phyloP scores from a whole-genome alignment of 176 grass and related monocot species.

The Triticum urartu region DNA sequence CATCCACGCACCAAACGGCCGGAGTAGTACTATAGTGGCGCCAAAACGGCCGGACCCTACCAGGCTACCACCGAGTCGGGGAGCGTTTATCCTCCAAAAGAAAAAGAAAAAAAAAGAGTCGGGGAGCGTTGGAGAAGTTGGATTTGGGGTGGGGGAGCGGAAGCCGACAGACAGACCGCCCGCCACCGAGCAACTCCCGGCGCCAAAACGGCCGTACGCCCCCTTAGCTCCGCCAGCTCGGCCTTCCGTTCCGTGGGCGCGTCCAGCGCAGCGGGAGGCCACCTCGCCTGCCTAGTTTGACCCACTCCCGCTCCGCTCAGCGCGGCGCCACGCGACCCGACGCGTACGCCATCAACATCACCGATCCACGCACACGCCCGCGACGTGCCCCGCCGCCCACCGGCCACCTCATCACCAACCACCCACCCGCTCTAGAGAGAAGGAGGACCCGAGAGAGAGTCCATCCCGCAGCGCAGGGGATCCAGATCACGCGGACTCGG shows the following conservation, averaged over 20 bases:
- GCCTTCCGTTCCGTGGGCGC: too few relatives aligned
- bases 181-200: not conserved
- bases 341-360: not conserved
- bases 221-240: not conserved
- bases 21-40: too few relatives aligned
- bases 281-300: not conserved
- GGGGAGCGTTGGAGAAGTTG: too few relatives aligned
- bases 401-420: too few relatives aligned
- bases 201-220: not conserved
- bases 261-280: not conserved
- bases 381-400: not conserved
- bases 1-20: too few relatives aligned
- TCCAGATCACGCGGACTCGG: too few relatives aligned
- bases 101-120: too few relatives aligned
- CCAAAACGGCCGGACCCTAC: not conserved
- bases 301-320: not conserved
- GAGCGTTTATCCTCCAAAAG: too few relatives aligned
- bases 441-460: too few relatives aligned
- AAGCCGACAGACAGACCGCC: not conserved
- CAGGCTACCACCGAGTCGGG: too few relatives aligned
- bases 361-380: not conserved
- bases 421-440: too few relatives aligned
- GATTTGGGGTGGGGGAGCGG: not conserved
- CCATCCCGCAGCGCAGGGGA: too few relatives aligned
- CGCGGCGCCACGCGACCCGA: conserved; percentile 1